Evolutionary conservation across 208 protist genomes (phyloP), one percentile per base, ranked within the genome.

Genomic region (Trypanosomatidae sp.): DNA sequence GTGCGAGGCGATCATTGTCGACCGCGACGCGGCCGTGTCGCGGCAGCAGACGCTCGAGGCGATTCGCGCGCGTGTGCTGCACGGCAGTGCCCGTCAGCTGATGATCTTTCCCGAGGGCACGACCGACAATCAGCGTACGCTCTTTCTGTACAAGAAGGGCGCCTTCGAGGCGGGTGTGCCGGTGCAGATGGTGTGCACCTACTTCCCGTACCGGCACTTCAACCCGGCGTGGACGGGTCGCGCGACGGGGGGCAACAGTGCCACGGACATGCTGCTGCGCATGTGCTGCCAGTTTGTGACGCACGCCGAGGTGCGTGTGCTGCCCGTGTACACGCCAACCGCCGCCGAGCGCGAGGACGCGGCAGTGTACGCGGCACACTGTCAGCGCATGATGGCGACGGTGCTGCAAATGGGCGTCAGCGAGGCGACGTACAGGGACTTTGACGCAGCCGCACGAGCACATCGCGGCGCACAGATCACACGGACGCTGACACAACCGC

Each of bases 51-150:
- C 79, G 23, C 56, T 74, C 21, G 35, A 56, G 18, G 55, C 59
- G 6, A 91, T 94, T 46, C 43, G 40, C 11, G 44, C 37, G n/a
- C 72, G 77, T n/a, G 70, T 76, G 3, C 61, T 32, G n/a, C 54
- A 84, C 48, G 66, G 63, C 0, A 45, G 60, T 3, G 58, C 50
- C 10, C 64, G 66, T 1, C 83, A 85, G 54, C 50, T 89, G 16
- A 65, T 93, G 51, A 66, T 95, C 26, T 95, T 92, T 61, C 88
- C 88, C 4, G 84, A 95, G 43, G 88, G 88, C 30, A 91, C 84
- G 1, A 86, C 74, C 21, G 56, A 48, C 28, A 93, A 92, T 48
- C 74, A 88, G 38, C 33, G 64, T 24, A 59, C 69, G 4, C 66
- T 94, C 7, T 90, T 89, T 43, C 43, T 66, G 32, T 95, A 88